Percentiles rank a stretch among this genome's conserved stretches.
Evolutionary conservation across 2,329 filamentous ascomycete genomes (phyloP).

Genomic region (Aspergillus phoenicis): DNA sequence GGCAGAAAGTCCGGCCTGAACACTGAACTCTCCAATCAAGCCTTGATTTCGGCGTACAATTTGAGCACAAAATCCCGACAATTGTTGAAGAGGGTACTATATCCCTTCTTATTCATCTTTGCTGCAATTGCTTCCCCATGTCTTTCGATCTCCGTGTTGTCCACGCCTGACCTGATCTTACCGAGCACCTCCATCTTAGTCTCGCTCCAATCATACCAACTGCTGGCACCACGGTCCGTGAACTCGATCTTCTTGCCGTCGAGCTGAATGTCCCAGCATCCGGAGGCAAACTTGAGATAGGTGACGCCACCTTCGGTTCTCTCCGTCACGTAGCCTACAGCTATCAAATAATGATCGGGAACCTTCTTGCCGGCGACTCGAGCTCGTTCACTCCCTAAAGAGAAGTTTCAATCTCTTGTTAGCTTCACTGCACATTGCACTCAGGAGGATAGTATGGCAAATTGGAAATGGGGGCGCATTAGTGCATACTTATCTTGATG

Average conservation of each 20-base stretch:
- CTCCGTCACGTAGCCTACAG: background rate
- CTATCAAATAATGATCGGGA: background rate
- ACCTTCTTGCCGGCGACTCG: background rate
- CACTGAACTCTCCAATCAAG: background rate
- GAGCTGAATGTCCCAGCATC: background rate
- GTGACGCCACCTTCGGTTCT: background rate
- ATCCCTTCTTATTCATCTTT: background rate
- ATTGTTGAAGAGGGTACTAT: background rate
- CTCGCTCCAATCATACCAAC: background rate
- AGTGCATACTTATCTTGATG: slow-evolving; percentile 1
- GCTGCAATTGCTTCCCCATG: background rate
- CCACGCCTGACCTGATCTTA: background rate
- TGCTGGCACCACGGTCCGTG: background rate
- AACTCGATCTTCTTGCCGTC: background rate
- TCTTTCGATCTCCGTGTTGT: background rate
- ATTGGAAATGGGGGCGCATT: background rate
- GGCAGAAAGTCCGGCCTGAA: too few species aligned
- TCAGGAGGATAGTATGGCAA: background rate
- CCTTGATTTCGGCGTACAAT: background rate
- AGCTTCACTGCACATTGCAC: background rate
- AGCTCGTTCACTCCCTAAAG: slow-evolving; percentile 1
- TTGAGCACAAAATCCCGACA: background rate
- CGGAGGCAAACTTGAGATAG: background rate
- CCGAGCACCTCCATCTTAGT: background rate
- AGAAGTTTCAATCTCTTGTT: background rate